Evolutionary conservation across 2,329 filamentous ascomycete species (phyloP).

Genomic region (Rugonectria rugulosa): DNA sequence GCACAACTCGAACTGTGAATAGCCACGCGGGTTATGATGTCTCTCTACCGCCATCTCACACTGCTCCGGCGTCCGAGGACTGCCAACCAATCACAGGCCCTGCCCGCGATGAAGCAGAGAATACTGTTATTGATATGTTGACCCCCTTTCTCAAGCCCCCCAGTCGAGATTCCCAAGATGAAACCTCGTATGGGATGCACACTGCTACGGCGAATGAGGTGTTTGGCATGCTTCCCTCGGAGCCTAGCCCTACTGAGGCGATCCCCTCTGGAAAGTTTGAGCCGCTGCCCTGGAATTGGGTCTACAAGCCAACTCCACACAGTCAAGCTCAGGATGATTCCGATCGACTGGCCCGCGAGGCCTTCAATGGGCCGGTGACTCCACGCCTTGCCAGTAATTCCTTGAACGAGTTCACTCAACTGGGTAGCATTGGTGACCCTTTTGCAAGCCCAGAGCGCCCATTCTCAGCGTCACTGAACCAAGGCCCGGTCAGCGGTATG

Average conservation of each 20-base stretch:
- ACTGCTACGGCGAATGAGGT: conserved; percentile 59
- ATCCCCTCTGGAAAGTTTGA: conserved; percentile 44
- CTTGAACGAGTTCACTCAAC: conserved; percentile 25
- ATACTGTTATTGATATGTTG: conserved; percentile 56
- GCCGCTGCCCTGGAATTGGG: conserved; percentile 60
- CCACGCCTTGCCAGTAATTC: conserved; percentile 35
- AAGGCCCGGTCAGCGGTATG: conserved; percentile 23
- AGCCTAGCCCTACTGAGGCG: conserved; percentile 41
- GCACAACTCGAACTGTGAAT: conserved; percentile 15
- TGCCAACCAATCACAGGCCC: conserved; percentile 23
- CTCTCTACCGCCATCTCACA: conserved; percentile 11
- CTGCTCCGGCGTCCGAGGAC: conserved; percentile 18
- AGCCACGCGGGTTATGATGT: conserved; percentile 5
- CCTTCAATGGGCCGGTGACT: conserved; percentile 38
- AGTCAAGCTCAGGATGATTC: conserved; percentile 28
- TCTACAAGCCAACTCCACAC: conserved; percentile 48
- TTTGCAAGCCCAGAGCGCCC: conserved; percentile 41
- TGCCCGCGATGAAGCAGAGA: conserved; percentile 47
- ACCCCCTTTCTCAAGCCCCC: conserved; percentile 57
- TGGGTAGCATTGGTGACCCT: conserved; percentile 39
- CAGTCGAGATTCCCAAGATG: conserved; percentile 43
- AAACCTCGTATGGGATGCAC: conserved; percentile 64
- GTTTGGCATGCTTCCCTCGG: conserved; percentile 51
- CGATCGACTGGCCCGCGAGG: conserved; percentile 32
- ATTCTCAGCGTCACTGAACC: conserved; percentile 20